Evolutionary conservation across 177 flowering plant genomes (phyloP).

Genomic region (Vitis hybrid): DNA sequence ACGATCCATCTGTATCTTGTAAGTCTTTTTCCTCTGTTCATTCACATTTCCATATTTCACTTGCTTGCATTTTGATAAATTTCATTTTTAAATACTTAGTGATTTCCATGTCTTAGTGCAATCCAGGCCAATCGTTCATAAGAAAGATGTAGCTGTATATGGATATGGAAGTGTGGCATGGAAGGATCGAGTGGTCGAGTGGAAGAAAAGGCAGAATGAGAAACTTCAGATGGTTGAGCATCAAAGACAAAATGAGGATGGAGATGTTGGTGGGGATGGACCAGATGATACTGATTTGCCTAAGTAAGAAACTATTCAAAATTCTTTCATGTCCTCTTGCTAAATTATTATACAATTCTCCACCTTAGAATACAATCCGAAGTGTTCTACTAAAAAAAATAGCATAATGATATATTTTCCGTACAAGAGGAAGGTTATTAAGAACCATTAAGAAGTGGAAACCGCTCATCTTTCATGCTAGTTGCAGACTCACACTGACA

Average conservation of each 20-base stretch:
- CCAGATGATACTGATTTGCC: slow-evolving; percentile 40
- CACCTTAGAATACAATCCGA: neutral
- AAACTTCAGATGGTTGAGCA: slow-evolving; percentile 66
- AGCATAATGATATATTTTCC: no score
- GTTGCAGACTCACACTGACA: no score
- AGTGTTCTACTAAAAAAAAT: neutral
- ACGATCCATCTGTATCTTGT: slow-evolving; percentile 26
- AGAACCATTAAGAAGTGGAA: no score
- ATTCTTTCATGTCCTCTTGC: neutral
- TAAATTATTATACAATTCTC: neutral
- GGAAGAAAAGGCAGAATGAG: slow-evolving; percentile 74
- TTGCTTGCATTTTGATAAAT: neutral
- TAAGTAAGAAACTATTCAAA: slow-evolving; percentile 22
- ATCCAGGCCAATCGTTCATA: slow-evolving; percentile 81
- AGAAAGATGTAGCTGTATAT: slow-evolving; percentile 74
- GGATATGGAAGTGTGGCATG: slow-evolving; percentile 91
- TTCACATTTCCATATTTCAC: neutral
- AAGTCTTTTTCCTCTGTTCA: slow-evolving; percentile 12
- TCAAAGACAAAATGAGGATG: slow-evolving; percentile 50
- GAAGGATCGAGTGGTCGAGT: slow-evolving; percentile 80
- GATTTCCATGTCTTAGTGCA: slow-evolving; percentile 40
- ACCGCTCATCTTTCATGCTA: no score
- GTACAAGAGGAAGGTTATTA: no score
- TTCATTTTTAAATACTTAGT: neutral
- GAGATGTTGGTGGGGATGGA: slow-evolving; percentile 49